These are phyloP conservation scores for Heliophila coronopifolia DNA, from an alignment of 441 rosid species.

Conservation along the genomic window DNA sequence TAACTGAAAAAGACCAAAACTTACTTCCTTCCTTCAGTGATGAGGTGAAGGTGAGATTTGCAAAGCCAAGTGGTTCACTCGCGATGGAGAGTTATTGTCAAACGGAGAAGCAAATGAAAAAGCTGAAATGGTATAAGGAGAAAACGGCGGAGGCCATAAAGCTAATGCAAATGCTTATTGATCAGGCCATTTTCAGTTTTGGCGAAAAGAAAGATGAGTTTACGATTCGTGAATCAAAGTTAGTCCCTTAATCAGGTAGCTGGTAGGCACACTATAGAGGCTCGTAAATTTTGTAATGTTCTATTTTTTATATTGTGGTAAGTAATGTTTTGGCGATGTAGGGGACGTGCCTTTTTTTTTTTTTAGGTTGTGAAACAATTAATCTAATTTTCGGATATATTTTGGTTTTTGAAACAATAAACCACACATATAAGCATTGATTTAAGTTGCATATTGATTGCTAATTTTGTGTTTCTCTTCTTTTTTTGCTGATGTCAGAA, in stretches of 20 bases:
- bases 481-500: too few relatives aligned
- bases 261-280: too few relatives aligned
- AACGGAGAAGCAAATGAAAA: conserved; percentile 53
- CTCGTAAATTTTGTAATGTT: too few relatives aligned
- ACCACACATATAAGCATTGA: too few relatives aligned
- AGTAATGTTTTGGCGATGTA: too few relatives aligned
- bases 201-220: conserved; percentile 63
- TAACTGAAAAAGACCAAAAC: background rate
- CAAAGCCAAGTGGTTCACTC: conserved; percentile 33
- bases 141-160: conserved; percentile 50
- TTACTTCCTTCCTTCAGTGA: conserved; percentile 33
- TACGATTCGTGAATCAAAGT: conserved; percentile 47
- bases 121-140: conserved; percentile 54
- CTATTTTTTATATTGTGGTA: too few relatives aligned
- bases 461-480: too few relatives aligned
- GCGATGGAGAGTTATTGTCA: conserved; percentile 32
- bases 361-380: too few relatives aligned
- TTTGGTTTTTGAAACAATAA: too few relatives aligned
- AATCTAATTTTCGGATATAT: too few relatives aligned
- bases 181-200: conserved; percentile 34
- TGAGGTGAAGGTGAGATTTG: conserved; percentile 56
- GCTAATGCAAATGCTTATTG: conserved; percentile 44
- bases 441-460: too few relatives aligned
- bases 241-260: conserved; percentile 30
- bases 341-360: too few relatives aligned